Conservation (phyloP, 2,329 filamentous ascomycete genomes). For the Dothistroma pini region DNA sequence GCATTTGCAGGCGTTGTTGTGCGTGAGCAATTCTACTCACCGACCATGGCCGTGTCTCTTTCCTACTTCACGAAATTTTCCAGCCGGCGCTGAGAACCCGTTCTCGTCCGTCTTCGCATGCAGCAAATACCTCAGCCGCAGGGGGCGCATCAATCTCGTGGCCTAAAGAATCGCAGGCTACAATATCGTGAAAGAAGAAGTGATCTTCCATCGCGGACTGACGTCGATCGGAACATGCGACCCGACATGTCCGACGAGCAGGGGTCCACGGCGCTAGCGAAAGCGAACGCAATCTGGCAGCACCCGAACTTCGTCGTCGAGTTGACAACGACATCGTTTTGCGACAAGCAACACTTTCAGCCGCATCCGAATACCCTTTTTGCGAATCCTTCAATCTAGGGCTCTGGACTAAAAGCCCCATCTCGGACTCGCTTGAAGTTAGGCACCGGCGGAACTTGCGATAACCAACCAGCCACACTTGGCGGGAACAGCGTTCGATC, state of each 20-base stretch:
- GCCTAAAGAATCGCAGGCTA: neutral
- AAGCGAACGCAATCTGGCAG: too few relatives aligned
- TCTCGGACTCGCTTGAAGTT: neutral
- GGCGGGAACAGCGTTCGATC: neutral
- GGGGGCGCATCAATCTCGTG: neutral
- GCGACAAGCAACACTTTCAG: too few relatives aligned
- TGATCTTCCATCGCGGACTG: neutral
- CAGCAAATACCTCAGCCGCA: neutral
- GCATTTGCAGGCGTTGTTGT: too few relatives aligned
- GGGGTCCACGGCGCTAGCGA: too few relatives aligned
- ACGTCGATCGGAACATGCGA: neutral
- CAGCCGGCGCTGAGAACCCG: neutral
- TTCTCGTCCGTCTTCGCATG: neutral
- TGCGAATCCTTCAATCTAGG: too few relatives aligned
- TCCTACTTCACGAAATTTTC: neutral
- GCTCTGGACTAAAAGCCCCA: too few relatives aligned
- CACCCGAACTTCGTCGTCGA: too few relatives aligned
- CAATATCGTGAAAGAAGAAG: neutral
- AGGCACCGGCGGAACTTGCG: neutral
- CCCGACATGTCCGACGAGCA: neutral
- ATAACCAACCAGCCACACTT: neutral
- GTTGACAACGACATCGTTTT: too few relatives aligned
- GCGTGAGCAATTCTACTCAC: too few relatives aligned
- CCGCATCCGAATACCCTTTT: too few relatives aligned
- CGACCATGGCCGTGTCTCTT: neutral